Evolutionary conservation across 768 basidiomycete species (phyloP).

Genomic region (Trametes sanguinea): DNA sequence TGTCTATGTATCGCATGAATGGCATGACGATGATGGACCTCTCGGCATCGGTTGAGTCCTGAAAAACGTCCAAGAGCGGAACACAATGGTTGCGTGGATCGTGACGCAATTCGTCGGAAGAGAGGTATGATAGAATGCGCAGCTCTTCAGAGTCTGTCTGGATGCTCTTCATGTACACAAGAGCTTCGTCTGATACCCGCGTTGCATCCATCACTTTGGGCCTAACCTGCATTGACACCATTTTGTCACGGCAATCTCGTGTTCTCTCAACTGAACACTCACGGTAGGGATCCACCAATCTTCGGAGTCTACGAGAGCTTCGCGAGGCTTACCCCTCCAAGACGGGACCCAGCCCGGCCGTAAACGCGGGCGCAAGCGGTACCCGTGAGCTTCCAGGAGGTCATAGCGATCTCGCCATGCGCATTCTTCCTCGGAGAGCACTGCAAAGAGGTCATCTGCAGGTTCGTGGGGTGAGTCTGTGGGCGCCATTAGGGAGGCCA

Average conservation of each 20-base stretch:
- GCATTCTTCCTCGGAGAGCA: no score
- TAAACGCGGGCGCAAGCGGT: no score
- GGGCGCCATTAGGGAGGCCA: no score
- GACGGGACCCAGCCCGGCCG: no score
- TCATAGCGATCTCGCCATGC: no score
- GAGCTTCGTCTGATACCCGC: slow-evolving; percentile 19
- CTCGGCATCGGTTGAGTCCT: background rate
- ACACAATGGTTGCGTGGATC: slow-evolving; percentile 29
- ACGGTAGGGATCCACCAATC: no score
- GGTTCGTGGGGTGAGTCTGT: no score
- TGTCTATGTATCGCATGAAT: background rate
- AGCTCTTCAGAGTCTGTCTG: slow-evolving; percentile 5
- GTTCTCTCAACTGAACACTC: no score
- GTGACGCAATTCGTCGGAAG: slow-evolving; percentile 5
- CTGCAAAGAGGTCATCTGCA: no score
- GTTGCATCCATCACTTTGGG: slow-evolving; percentile 23
- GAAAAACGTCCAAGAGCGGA: slow-evolving; percentile 25
- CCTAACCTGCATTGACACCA: background rate
- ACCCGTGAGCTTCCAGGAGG: no score
- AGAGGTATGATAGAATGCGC: slow-evolving; percentile 14
- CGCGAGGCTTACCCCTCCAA: no score
- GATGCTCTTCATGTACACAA: slow-evolving; percentile 24
- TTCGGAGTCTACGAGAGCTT: no score
- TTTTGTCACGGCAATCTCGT: background rate
- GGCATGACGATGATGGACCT: slow-evolving; percentile 1